A percentile compares a stretch with the other conserved stretches of the same genome.
phyloP scores from a whole-genome alignment of 345 rosid species.

The Anacardium occidentale region DNA sequence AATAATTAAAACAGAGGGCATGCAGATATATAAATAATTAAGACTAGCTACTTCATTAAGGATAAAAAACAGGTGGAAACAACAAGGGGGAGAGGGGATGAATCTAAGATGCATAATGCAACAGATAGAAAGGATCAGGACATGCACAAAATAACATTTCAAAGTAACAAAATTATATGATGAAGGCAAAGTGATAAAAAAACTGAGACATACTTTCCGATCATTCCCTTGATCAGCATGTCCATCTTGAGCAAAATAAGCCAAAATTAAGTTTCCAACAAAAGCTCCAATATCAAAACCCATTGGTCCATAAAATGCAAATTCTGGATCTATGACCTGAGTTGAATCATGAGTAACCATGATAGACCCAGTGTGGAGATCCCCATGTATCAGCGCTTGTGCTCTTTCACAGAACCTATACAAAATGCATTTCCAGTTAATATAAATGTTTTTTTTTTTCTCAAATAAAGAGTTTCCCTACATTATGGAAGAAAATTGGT shows the following conservation, averaged over 20 bases:
- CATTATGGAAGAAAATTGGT: background rate
- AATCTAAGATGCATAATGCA: background rate
- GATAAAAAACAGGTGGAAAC: background rate
- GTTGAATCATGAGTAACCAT: slow-evolving; percentile 90
- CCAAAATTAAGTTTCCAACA: slow-evolving; percentile 82
- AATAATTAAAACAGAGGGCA: too few species aligned
- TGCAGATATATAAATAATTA: too few species aligned
- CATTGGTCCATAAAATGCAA: slow-evolving; percentile 90
- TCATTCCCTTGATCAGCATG: slow-evolving; percentile 64
- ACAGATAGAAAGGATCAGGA: background rate
- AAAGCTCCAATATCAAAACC: slow-evolving; percentile 92
- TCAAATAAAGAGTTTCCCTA: background rate
- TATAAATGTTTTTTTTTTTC: too few species aligned
- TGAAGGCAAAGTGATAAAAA: background rate
- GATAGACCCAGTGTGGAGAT: slow-evolving; percentile 91
- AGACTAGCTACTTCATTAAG: background rate
- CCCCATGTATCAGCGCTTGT: slow-evolving; percentile 91
- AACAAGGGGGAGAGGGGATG: background rate
- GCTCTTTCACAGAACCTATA: slow-evolving; percentile 93
- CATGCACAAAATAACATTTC: background rate
- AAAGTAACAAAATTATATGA: background rate
- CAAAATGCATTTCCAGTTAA: slow-evolving; percentile 5
- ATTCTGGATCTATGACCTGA: slow-evolving; percentile 92
- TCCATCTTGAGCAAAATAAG: slow-evolving; percentile 93
- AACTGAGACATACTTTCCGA: slow-evolving; percentile 47